These are phyloP conservation scores for Aspergillus ostianus DNA, from an alignment of 495 filamentous ascomycete genomes.

Conservation along the genomic window DNA sequence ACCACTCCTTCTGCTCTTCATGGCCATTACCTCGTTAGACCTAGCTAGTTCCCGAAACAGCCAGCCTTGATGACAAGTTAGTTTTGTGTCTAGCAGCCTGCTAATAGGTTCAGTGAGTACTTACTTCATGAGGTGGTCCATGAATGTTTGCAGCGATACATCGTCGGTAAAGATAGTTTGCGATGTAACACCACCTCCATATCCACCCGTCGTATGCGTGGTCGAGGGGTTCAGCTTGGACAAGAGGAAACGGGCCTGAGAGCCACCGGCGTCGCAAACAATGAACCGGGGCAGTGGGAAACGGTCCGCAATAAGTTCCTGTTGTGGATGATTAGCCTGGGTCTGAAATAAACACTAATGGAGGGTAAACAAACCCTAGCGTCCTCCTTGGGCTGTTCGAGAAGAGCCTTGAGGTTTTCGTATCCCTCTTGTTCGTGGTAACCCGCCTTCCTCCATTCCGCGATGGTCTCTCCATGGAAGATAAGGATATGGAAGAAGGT, in stretches of 20 bases:
- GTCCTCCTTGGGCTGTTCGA: constrained; percentile 97
- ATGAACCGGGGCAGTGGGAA: constrained; percentile 98
- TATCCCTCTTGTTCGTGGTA: constrained; percentile 99
- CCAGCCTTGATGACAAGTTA: constrained; percentile 48
- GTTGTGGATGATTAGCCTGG: constrained; percentile 8
- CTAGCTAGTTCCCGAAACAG: constrained; percentile 63
- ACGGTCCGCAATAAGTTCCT: constrained; percentile 96
- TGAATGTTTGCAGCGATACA: constrained; percentile 97
- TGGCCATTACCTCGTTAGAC: constrained; percentile 32
- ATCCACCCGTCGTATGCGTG: constrained; percentile 91
- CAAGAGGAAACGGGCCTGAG: constrained; percentile 94
- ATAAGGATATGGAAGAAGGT: constrained; percentile 99
- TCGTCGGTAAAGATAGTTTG: constrained; percentile 99
- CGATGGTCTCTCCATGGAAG: constrained; percentile 97
- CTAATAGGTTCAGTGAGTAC: constrained; percentile 26
- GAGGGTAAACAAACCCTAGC: constrained; percentile 65
- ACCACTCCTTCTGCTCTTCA: constrained; percentile 38
- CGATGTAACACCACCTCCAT: constrained; percentile 86
- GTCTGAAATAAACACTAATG: not conserved
- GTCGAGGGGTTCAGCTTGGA: constrained; percentile 98
- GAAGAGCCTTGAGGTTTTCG: constrained; percentile 85
- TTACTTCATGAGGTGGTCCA: constrained; percentile 99
- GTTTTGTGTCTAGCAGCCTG: constrained; percentile 20
- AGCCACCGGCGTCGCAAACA: constrained; percentile 96
- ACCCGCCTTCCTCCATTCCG: constrained; percentile 96